Evolutionary conservation across 2,329 filamentous ascomycete species (phyloP).

Genomic region (Rhexocercosporidium sp.): DNA sequence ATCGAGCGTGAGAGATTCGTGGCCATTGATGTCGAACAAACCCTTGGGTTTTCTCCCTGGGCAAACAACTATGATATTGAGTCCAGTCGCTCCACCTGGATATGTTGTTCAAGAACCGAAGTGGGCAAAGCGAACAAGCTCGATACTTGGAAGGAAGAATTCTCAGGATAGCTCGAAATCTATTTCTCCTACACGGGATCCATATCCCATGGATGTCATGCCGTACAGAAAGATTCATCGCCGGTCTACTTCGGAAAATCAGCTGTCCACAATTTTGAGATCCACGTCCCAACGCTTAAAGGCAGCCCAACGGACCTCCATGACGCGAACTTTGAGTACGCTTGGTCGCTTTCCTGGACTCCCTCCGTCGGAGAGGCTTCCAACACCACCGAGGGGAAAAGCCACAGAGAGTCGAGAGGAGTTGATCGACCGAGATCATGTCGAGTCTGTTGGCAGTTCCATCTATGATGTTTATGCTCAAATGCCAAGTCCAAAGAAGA

Average conservation of each 20-base stretch:
- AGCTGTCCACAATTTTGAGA: constrained; percentile 35
- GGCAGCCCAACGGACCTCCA: constrained; percentile 25
- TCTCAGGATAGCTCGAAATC: constrained; percentile 6
- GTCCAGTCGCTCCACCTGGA: constrained; percentile 36
- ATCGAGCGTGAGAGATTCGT: constrained; percentile 37
- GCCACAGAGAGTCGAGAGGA: constrained; percentile 31
- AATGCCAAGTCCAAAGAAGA: constrained; percentile 32
- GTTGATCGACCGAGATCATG: constrained; percentile 21
- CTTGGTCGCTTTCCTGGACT: constrained; percentile 29
- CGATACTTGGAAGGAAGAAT: constrained; percentile 8
- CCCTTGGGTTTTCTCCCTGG: constrained; percentile 26
- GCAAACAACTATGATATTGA: constrained; percentile 30
- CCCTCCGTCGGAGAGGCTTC: constrained; percentile 33
- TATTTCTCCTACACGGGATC: constrained; percentile 4
- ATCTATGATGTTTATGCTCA: constrained; percentile 26
- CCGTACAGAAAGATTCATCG: constrained; percentile 15
- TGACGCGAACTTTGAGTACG: constrained; percentile 33
- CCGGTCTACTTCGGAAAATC: constrained; percentile 33
- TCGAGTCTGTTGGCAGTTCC: constrained; percentile 29
- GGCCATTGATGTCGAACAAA: constrained; percentile 35
- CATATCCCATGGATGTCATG: not conserved
- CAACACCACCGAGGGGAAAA: constrained; percentile 28
- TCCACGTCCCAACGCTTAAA: constrained; percentile 38
- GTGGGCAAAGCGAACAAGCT: constrained; percentile 23
- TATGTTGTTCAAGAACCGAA: constrained; percentile 34